Conservation (phyloP, 345 rosid species). For the Gossypium stocksii region DNA sequence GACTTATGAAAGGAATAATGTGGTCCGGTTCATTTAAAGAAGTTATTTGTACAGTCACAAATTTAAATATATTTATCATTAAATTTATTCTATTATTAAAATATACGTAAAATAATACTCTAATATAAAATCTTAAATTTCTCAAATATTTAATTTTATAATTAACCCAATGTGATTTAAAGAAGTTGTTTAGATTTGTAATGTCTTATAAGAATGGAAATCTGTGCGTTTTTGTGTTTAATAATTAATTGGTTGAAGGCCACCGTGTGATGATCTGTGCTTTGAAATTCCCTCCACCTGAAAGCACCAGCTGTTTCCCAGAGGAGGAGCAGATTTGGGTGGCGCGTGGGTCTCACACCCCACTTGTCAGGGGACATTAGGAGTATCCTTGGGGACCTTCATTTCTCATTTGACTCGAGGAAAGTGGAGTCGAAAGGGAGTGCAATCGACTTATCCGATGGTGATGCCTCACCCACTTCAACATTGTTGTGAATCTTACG, state of each 20-base stretch:
- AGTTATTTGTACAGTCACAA: too few relatives aligned
- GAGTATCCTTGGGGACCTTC: not conserved
- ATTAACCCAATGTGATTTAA: too few relatives aligned
- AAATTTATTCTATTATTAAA: too few relatives aligned
- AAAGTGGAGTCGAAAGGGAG: not conserved
- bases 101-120: too few relatives aligned
- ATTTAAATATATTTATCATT: too few relatives aligned
- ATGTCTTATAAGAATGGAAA: not conserved
- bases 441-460: not conserved
- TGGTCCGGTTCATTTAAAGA: too few relatives aligned
- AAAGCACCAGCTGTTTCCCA: conserved; percentile 2
- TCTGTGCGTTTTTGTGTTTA: too few relatives aligned
- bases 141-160: too few relatives aligned
- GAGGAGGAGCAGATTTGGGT: not conserved
- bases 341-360: conserved; percentile 24
- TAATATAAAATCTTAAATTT: too few relatives aligned
- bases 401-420: conserved; percentile 15
- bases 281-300: not conserved
- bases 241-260: not conserved
- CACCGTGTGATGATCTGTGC: not conserved
- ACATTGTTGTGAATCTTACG: conserved; percentile 18
- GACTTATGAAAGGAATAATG: too few relatives aligned
- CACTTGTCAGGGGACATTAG: not conserved
- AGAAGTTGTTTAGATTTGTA: too few relatives aligned
- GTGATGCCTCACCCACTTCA: not conserved